phyloP scores from a whole-genome alignment of 2,329 filamentous ascomycete species.

The Cladosporium sphaerospermum region DNA sequence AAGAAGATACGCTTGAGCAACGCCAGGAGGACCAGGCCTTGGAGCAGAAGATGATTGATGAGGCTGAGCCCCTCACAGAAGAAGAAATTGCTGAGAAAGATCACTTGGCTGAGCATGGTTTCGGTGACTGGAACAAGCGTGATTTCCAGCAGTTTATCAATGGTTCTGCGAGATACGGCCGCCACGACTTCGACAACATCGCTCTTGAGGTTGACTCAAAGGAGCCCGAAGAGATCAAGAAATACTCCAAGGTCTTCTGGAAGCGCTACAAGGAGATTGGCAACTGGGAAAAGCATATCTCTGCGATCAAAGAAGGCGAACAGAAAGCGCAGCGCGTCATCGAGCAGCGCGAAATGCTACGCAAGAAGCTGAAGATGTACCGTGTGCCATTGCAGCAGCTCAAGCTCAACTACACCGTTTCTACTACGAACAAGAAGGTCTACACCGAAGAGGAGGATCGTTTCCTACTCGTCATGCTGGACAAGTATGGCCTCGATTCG shows the following conservation, averaged over 20 bases:
- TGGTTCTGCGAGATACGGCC: slow-evolving; percentile 85
- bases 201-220: slow-evolving; percentile 89
- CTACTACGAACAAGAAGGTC: slow-evolving; percentile 99
- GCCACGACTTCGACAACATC: slow-evolving; percentile 77
- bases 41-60: slow-evolving; percentile 89
- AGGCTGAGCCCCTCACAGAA: slow-evolving; percentile 79
- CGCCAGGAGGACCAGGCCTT: slow-evolving; percentile 81
- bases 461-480: slow-evolving; percentile 87
- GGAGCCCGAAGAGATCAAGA: slow-evolving; percentile 73
- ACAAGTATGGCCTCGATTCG: slow-evolving; percentile 85
- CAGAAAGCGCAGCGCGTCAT: slow-evolving; percentile 82
- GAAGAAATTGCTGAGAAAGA: slow-evolving; percentile 86
- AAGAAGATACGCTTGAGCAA: slow-evolving; percentile 78
- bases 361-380: slow-evolving; percentile 93
- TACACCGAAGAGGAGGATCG: slow-evolving; percentile 98
- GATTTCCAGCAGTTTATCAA: slow-evolving; percentile 99
- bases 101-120: slow-evolving; percentile 73
- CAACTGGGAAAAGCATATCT: slow-evolving; percentile 83
- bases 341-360: slow-evolving; percentile 85
- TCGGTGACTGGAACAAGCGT: slow-evolving; percentile 89
- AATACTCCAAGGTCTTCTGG: slow-evolving; percentile 95
- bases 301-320: slow-evolving; percentile 86
- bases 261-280: slow-evolving; percentile 84
- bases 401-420: slow-evolving; percentile 98
- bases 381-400: slow-evolving; percentile 96